Conservation (phyloP, 176 grass and related monocot genomes). For the Avena atlantica region DNA sequence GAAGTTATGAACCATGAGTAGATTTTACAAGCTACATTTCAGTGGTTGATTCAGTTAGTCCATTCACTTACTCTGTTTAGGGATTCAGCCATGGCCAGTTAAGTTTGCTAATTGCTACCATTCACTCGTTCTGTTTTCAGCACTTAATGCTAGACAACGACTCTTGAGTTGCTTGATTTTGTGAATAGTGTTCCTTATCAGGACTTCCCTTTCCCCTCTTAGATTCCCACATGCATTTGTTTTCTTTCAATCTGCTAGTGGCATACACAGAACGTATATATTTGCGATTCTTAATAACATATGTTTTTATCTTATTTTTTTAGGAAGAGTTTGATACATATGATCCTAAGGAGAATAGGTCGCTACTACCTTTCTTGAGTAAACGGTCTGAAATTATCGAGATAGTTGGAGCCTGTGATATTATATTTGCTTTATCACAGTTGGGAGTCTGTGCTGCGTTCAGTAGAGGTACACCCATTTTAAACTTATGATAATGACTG, state of each 20-base stretch:
- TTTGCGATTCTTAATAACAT: neutral
- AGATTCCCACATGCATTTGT: neutral
- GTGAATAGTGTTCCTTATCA: neutral
- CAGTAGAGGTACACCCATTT: conserved; percentile 61
- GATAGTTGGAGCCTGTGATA: conserved; percentile 69
- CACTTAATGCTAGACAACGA: neutral
- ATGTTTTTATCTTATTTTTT: conserved; percentile 35
- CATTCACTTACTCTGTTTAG: neutral
- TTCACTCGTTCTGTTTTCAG: neutral
- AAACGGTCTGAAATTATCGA: conserved; percentile 70
- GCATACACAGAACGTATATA: neutral
- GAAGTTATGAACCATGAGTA: neutral
- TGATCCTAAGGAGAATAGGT: conserved; percentile 60
- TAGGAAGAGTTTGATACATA: conserved; percentile 76
- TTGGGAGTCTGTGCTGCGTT: conserved; percentile 73
- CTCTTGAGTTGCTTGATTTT: conserved; percentile 4
- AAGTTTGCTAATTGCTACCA: neutral
- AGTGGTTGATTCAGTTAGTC: neutral
- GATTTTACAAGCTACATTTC: neutral
- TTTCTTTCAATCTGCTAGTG: neutral
- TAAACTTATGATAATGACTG: conserved; percentile 10
- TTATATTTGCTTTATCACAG: conserved; percentile 73
- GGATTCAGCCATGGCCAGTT: neutral
- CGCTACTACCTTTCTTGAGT: conserved; percentile 58
- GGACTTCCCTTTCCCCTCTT: neutral